Evolutionary conservation across 805 yeast species (phyloP), one percentile per base, ranked within the genome.

Genomic region (Lachancea dasiensis): DNA sequence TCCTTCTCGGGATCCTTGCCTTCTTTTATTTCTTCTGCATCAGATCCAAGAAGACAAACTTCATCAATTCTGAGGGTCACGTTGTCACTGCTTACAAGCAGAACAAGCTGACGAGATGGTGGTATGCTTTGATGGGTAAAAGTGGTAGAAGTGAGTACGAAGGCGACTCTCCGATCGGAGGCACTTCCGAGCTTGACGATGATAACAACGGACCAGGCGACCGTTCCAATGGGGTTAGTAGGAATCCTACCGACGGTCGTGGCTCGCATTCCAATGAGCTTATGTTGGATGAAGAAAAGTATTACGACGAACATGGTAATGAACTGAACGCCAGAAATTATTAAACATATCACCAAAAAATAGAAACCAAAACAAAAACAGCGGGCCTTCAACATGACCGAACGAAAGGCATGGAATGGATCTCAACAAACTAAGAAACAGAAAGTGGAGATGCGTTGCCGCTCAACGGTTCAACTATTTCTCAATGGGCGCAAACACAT

Each of bases 1-100:
- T 73, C 0, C 54, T 78, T 2, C 27, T 61, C 1, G 47, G 49
- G 3, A 39, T 46, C 3, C 34, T 44, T 3, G 39, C 55, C 6
- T 23, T 57, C n/a, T 31, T 58, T 3, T 61, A 61, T 34, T 41
- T 52, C 34, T 52, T 47, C 41, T 59, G 59, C 36, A 44, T 61
- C 18, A 51, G 48, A 34, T 47, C 61, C 4, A 56, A 48, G 31
- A 53, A 52, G 34, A 51, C 59, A 13, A 58, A 59, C 36, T 61
- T 56, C 39, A 56, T 61, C 33, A 60, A 61, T 40, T 58, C 64
- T 2, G 64, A 61, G 37, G 65, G 65, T 29, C 58, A 60, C 43
- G 56, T 60, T n/a, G 61, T 61, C 29, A 54, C 62, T 2, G 58
- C 63, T 6, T 54, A 60, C 29, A 52, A 52, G 22, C 54, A 56